Evolutionary conservation across 371 early-diverging fungal genomes (phyloP), one percentile per base, ranked within the genome.

Genomic region (Coemansia sp.): DNA sequence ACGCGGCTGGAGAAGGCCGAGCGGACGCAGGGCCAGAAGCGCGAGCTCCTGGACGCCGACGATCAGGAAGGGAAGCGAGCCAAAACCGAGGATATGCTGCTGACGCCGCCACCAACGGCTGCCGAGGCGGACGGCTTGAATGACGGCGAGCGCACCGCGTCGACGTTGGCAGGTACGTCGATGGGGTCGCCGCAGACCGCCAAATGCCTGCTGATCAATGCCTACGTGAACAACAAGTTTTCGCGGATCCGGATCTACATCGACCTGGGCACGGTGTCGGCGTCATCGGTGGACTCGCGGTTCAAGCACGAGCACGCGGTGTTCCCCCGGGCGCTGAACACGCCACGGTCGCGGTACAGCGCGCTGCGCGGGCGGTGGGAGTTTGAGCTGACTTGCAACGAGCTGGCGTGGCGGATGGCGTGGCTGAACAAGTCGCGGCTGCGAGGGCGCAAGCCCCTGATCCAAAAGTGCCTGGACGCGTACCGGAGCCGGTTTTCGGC

Each of bases 1-100:
- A 86, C 90, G 8, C 82, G 92, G 52, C 86, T 93, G 70, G 92
- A 93, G 63, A 92, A 92, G 76, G 66, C 75, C 7, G 67, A 72
- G 55, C 55, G 52, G 36, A 11, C 33, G 53, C 40, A 40, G 40
- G 38, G 50, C 34, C 10, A 8, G 11, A 47, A 20, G 8, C 36
- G 34, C 33, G 12, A 5, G 33, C 11, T 11, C 4, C 3, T 5
- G 9, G 33, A n/a, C 12, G 57, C n/a, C 16, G 45, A 45, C 8
- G 16, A 45, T 26, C 1, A 1, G n/a, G 11, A 38, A 30, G 67
- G 48, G 16, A 66, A 66, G 61, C 67, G 67, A n/a, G 42, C 34
- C 34, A 50, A 35, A 38, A 47, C 16, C 36, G 31, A 41, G 26
- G 38, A 30, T 16, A 39, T 31, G 56, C 42, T n/a, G 33, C 20